Evolutionary conservation across 805 yeast genomes (phyloP).

Genomic region (Cyberlindnera samutprakarnensis): DNA sequence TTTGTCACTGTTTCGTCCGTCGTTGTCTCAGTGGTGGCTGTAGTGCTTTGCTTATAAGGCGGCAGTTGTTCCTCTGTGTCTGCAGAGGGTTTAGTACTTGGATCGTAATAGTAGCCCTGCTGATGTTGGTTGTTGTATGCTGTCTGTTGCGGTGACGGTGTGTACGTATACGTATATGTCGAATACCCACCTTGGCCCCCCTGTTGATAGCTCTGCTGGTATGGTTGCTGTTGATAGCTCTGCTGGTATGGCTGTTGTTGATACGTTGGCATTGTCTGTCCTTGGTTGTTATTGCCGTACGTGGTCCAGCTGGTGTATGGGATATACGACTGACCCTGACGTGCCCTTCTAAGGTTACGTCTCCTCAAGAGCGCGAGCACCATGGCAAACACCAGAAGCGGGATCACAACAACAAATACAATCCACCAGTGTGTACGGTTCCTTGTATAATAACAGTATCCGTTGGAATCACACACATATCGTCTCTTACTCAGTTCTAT

Average conservation of each 20-base stretch:
- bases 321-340: conserved; percentile 12
- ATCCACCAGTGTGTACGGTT: conserved; percentile 15
- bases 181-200: too few relatives aligned
- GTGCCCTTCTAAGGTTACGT: conserved; percentile 12
- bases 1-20: too few relatives aligned
- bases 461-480: conserved; percentile 1
- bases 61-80: too few relatives aligned
- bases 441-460: conserved; percentile 2
- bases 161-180: too few relatives aligned
- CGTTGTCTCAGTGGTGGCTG: too few relatives aligned
- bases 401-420: conserved; percentile 12
- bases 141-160: too few relatives aligned
- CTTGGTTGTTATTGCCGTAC: conserved; percentile 4
- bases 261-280: conserved; percentile 5
- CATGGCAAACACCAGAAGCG: conserved; percentile 2
- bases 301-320: conserved; percentile 21
- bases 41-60: too few relatives aligned
- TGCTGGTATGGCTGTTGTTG: conserved; percentile 6
- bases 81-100: too few relatives aligned
- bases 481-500: conserved; percentile 7
- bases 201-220: conserved; percentile 5
- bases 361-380: conserved; percentile 7
- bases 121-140: too few relatives aligned
- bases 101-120: too few relatives aligned
- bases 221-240: conserved; percentile 5